phyloP scores from a whole-genome alignment of 495 filamentous ascomycete genomes.

The Parathielavia hyrcaniae region DNA sequence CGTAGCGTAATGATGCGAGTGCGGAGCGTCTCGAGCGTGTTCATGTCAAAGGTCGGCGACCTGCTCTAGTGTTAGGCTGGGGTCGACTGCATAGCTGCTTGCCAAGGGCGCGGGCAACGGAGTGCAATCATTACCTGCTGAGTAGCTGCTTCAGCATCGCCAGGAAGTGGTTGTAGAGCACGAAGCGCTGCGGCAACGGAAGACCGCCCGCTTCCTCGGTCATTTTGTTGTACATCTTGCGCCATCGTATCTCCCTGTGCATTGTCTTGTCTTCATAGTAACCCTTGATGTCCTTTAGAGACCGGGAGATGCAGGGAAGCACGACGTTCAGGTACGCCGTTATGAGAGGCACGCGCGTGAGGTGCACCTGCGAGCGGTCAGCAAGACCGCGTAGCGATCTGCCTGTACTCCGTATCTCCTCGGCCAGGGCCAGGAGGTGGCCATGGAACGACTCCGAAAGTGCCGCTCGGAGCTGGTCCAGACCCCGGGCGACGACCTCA shows the following conservation, averaged over 20 bases:
- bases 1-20: slow-evolving; percentile 43
- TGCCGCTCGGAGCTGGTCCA: slow-evolving; percentile 38
- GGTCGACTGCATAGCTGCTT: too few relatives aligned
- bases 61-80: slow-evolving; percentile 30
- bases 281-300: slow-evolving; percentile 46
- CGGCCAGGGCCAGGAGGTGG: slow-evolving; percentile 39
- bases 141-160: slow-evolving; percentile 44
- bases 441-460: slow-evolving; percentile 39
- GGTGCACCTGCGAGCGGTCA: slow-evolving; percentile 47
- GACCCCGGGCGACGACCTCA: slow-evolving; percentile 34
- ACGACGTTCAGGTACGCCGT: slow-evolving; percentile 48
- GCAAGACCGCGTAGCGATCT: slow-evolving; percentile 46
- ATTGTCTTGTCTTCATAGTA: slow-evolving; percentile 46
- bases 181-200: slow-evolving; percentile 45
- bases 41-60: slow-evolving; percentile 48
- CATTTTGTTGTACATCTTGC: slow-evolving; percentile 49
- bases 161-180: slow-evolving; percentile 49
- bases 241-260: slow-evolving; percentile 44
- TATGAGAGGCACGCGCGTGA: slow-evolving; percentile 41
- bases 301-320: slow-evolving; percentile 45
- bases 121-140: slow-evolving; percentile 34
- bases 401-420: slow-evolving; percentile 38
- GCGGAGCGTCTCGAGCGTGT: slow-evolving; percentile 44
- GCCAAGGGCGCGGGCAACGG: too few relatives aligned
- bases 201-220: slow-evolving; percentile 44